Evolutionary conservation across 805 yeast species (phyloP), one percentile per base, ranked within the genome.

Genomic region (Schizosaccharomyces lindneri): DNA sequence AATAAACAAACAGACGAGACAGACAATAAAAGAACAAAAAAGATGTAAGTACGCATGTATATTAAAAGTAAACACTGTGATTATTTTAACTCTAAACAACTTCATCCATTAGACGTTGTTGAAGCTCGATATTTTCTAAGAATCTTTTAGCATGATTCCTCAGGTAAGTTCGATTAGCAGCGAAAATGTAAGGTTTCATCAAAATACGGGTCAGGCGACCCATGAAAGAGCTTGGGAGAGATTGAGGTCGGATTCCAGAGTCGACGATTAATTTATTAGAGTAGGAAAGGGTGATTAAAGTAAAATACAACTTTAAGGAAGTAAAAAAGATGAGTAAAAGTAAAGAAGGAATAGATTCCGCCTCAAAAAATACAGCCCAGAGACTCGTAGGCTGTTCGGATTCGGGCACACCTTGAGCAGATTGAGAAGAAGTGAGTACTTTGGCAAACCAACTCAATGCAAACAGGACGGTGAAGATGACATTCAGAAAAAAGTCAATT

Each of bases 401-500:
- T 7, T 24, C 57, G 3, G 57, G 31, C 27, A 29, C 21, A 17
- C 32, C 57, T 24, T 21, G 13, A 51, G 31, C 32, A 9, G 36
- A 17, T 19, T 17, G 36, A 51, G 57, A 7, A 51, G 31, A 21
- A 29, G 13, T 19, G 13, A 29, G 29, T 4, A 41, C 24, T 29
- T 36, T 27, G 17, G 39, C 63, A 68, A 87, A 84, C 96, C 97
- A 90, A 64, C 80, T 78, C 61, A 78, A 77, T 5, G 83, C 77
- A 69, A 90, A 89, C 71, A 81, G 84, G 4, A 83, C 65, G 24
- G 95, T 85, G 71, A 84, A 88, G 2, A 84, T 71, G 32, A 81
- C 70, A 32, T 87, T 85, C 51, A 80, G 70, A 0, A 82, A 43
- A 0, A 95, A 82, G 69, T 90, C 97, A 9, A 80, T 55, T 1